phyloP scores from a whole-genome alignment of 73 alveolate species.

The Stentor coeruleus region DNA sequence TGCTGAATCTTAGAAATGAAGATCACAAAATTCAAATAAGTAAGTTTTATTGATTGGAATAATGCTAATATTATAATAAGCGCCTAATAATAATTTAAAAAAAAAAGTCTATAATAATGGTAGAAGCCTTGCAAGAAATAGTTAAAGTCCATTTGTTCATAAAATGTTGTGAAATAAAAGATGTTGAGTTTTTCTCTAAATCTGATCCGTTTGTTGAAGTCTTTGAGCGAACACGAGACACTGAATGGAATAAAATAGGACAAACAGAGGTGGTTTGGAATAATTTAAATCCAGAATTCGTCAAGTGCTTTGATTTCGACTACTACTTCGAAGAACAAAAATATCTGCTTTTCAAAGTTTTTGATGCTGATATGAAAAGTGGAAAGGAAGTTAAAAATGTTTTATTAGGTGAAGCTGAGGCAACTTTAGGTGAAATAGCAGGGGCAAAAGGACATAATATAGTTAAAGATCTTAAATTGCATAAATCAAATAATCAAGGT shows the following conservation, averaged over 20 bases:
- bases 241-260: conserved; percentile 46
- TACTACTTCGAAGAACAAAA: conserved; percentile 62
- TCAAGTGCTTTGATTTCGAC: conserved; percentile 43
- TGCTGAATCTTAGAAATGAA: no score
- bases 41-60: no score
- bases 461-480: neutral
- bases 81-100: no score
- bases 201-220: conserved; percentile 31
- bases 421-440: conserved; percentile 32
- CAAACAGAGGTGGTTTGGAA: conserved; percentile 54
- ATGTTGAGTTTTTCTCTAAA: conserved; percentile 10
- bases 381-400: neutral
- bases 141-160: conserved; percentile 8
- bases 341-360: conserved; percentile 31
- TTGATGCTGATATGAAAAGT: conserved; percentile 26
- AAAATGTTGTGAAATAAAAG: conserved; percentile 12
- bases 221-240: neutral
- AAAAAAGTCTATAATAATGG: neutral
- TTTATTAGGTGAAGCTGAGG: conserved; percentile 38
- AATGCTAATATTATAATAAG: no score
- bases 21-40: no score
- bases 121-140: neutral
- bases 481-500: conserved; percentile 32
- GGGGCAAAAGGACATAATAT: conserved; percentile 37
- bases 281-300: conserved; percentile 74